These are phyloP conservation scores for Bjerkandera adusta DNA, from an alignment of 1,284 basidiomycete species.

Conservation along the genomic window DNA sequence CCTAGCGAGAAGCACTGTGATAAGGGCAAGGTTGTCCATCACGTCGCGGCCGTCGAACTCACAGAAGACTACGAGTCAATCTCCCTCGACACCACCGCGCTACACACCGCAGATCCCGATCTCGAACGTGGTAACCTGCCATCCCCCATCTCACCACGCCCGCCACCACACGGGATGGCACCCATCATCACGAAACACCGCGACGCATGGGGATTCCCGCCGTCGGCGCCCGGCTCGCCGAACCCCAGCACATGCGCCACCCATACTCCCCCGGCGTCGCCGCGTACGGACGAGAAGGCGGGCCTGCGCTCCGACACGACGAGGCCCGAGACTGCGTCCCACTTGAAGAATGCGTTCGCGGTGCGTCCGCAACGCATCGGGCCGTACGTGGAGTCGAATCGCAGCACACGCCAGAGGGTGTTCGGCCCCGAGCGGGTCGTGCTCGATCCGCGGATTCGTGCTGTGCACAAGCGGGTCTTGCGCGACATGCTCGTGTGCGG, in stretches of 20 bases:
- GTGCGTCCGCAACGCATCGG: too few relatives aligned
- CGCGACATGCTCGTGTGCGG: slow-evolving; percentile 28
- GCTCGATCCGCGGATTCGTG: slow-evolving; percentile 36
- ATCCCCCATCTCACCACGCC: background rate
- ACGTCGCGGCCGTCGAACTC: slow-evolving; percentile 21
- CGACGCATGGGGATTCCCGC: slow-evolving; percentile 9
- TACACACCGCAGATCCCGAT: background rate
- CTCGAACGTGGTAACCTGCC: too few relatives aligned
- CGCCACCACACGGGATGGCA: background rate
- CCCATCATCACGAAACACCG: slow-evolving; percentile 2
- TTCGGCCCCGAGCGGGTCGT: slow-evolving; percentile 41
- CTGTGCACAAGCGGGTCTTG: slow-evolving; percentile 33
- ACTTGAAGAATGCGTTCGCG: too few relatives aligned
- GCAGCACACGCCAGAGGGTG: slow-evolving; percentile 24
- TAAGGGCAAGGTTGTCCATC: background rate
- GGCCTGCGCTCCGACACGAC: background rate
- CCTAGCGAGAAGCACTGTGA: too few relatives aligned
- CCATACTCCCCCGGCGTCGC: background rate
- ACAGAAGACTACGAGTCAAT: slow-evolving; percentile 19
- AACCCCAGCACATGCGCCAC: background rate
- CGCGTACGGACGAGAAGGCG: background rate
- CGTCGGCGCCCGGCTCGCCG: background rate
- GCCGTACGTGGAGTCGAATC: background rate
- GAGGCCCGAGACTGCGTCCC: background rate
- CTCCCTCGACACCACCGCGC: background rate